These are phyloP conservation scores for Corylus heterophylla DNA, from an alignment of 306 rosid genomes.

Conservation along the genomic window DNA sequence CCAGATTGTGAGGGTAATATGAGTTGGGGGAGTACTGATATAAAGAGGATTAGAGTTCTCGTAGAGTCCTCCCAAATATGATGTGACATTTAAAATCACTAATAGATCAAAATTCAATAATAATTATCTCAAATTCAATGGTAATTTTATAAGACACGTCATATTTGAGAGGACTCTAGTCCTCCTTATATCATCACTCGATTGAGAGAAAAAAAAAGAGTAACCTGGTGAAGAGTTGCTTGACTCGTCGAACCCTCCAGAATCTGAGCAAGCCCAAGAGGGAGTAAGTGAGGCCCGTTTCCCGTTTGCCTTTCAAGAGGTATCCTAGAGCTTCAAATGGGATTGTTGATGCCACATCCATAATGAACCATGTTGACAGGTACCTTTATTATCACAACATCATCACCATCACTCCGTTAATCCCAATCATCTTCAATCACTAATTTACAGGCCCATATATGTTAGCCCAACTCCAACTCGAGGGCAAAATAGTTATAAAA, in stretches of 20 bases:
- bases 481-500: not conserved
- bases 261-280: conserved; percentile 80
- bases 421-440: not conserved
- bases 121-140: too few species aligned
- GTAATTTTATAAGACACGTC: too few species aligned
- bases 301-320: conserved; percentile 58
- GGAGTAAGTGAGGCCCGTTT: conserved; percentile 45
- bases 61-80: too few species aligned
- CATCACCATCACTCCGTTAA: not conserved
- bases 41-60: too few species aligned
- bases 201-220: too few species aligned
- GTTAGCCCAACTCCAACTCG: not conserved
- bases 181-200: too few species aligned
- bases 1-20: not conserved
- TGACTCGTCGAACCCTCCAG: conserved; percentile 81
- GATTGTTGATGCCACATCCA: conserved; percentile 88
- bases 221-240: conserved; percentile 82
- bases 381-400: conserved; percentile 49
- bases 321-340: conserved; percentile 64
- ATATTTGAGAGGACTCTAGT: too few species aligned
- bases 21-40: too few species aligned
- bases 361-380: conserved; percentile 82
- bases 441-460: not conserved
- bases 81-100: too few species aligned
- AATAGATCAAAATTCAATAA: too few species aligned